These are phyloP conservation scores for Solanum dulcamara DNA, from an alignment of 257 asterid genomes.

Conservation along the genomic window DNA sequence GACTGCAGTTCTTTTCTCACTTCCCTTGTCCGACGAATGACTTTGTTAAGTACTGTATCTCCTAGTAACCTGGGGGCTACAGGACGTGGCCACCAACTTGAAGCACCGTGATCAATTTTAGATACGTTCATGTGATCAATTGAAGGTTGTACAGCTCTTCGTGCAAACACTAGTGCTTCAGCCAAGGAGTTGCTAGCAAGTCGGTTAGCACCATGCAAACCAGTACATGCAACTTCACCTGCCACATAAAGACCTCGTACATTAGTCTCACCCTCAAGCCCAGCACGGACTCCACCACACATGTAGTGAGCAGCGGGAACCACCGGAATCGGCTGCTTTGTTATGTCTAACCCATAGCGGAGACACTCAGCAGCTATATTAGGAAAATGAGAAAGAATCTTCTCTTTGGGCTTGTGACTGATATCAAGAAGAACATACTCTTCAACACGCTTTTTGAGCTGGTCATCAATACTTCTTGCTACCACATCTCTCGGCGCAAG, in stretches of 20 bases:
- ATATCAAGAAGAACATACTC: constrained; percentile 88
- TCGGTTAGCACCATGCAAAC: constrained; percentile 90
- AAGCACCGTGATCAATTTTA: constrained; percentile 19
- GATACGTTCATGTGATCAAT: constrained; percentile 46
- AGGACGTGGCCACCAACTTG: constrained; percentile 60
- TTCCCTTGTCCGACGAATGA: constrained; percentile 41
- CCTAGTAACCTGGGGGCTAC: constrained; percentile 48
- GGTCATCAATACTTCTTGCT: constrained; percentile 93
- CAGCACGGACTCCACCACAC: constrained; percentile 99
- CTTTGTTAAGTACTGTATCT: constrained; percentile 8
- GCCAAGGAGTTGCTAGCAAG: constrained; percentile 92
- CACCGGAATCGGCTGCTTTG: constrained; percentile 78
- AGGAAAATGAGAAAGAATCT: constrained; percentile 82
- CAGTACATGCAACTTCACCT: constrained; percentile 97
- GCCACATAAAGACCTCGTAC: constrained; percentile 82
- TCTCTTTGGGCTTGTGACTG: constrained; percentile 59
- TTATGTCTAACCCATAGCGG: constrained; percentile 77
- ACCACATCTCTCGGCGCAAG: constrained; percentile 98
- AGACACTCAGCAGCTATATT: constrained; percentile 92
- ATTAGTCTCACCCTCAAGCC: constrained; percentile 88
- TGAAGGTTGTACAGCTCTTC: constrained; percentile 86
- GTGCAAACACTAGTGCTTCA: constrained; percentile 91
- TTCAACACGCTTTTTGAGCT: constrained; percentile 76
- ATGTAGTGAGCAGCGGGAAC: constrained; percentile 99
- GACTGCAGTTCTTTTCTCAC: constrained; percentile 62